phyloP scores from a whole-genome alignment of 2,329 filamentous ascomycete species.

The Cyclaneusma minus region DNA sequence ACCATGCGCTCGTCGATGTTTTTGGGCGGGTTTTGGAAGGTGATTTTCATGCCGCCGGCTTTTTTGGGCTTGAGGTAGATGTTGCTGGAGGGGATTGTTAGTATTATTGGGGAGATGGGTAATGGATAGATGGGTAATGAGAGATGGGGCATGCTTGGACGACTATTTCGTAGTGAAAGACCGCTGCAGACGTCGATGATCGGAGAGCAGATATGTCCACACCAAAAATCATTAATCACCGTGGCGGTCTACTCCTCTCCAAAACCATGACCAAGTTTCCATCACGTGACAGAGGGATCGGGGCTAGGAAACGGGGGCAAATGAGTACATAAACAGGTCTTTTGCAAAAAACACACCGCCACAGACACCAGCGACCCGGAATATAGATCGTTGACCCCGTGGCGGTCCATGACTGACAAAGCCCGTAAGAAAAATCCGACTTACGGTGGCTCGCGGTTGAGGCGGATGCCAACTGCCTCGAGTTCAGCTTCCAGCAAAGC shows the following conservation, averaged over 20 bases:
- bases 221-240: too few relatives aligned
- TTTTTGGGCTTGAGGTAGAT: constrained; percentile 96
- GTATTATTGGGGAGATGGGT: neutral
- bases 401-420: too few relatives aligned
- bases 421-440: constrained; percentile 19
- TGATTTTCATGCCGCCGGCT: constrained; percentile 97
- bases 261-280: too few relatives aligned
- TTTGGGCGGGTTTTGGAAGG: constrained; percentile 80
- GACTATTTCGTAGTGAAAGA: too few relatives aligned
- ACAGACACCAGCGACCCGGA: too few relatives aligned
- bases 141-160: constrained; percentile 1
- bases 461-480: constrained; percentile 83
- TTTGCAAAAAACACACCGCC: too few relatives aligned
- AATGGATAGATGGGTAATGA: constrained; percentile 3
- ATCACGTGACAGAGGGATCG: too few relatives aligned
- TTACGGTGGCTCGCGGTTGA: constrained; percentile 83
- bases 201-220: too few relatives aligned
- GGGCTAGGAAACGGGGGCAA: too few relatives aligned
- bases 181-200: neutral
- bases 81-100: constrained; percentile 40
- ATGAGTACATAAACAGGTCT: too few relatives aligned
- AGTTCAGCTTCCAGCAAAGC: constrained; percentile 80
- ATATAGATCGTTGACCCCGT: too few relatives aligned
- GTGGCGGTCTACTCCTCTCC: too few relatives aligned
- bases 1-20: constrained; percentile 94